These are phyloP conservation scores for Hondaea fermentalgiana DNA, from an alignment of 108 stramenopile species.

Conservation along the genomic window DNA sequence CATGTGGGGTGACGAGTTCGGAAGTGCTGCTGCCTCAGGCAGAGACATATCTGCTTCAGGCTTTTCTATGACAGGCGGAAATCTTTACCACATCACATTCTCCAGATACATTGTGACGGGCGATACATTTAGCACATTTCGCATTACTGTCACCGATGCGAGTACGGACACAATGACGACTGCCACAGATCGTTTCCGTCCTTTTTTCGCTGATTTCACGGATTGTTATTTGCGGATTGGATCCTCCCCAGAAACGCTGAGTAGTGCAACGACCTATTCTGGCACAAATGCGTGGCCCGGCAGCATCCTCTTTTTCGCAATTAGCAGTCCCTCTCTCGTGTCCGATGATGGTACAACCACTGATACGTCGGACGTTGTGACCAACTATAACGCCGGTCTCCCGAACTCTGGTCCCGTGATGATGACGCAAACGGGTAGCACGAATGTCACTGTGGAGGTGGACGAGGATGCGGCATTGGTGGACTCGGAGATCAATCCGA, in stretches of 20 bases:
- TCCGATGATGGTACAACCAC: too few relatives aligned
- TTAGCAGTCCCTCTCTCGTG: neutral
- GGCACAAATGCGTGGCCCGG: neutral
- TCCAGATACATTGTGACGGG: too few relatives aligned
- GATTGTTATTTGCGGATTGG: neutral
- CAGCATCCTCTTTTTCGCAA: neutral
- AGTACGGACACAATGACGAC: too few relatives aligned
- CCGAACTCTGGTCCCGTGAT: neutral
- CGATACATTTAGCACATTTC: too few relatives aligned
- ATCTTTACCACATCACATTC: too few relatives aligned
- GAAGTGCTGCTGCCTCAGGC: too few relatives aligned
- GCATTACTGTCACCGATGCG: too few relatives aligned
- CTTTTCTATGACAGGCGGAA: too few relatives aligned
- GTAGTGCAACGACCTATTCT: neutral
- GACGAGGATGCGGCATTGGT: neutral
- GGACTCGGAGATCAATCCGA: neutral
- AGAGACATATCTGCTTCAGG: too few relatives aligned
- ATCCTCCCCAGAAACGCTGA: neutral
- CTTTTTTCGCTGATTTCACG: neutral
- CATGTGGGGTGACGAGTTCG: too few relatives aligned
- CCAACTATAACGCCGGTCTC: neutral
- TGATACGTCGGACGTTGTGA: neutral
- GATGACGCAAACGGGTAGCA: neutral
- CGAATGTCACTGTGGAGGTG: neutral
- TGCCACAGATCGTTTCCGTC: too few relatives aligned